Evolutionary conservation across 75 land plant species (phyloP).

Genomic region (Isoetes taiwanensis): DNA sequence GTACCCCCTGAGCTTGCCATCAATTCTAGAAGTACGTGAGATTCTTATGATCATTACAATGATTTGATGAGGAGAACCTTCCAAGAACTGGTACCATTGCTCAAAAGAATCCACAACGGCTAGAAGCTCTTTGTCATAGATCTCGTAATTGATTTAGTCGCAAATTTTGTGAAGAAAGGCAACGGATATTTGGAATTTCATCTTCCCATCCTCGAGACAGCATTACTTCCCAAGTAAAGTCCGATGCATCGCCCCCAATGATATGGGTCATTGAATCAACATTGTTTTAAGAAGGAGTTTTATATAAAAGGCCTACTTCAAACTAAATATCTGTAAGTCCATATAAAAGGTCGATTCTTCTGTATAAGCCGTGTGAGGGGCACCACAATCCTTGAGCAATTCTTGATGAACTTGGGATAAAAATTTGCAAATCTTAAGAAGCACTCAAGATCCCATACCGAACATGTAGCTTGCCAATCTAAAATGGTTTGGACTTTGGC

Average conservation of each 20-base stretch:
- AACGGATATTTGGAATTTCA: slow-evolving; percentile 11
- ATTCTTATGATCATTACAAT: no score
- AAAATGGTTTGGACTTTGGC: slow-evolving; percentile 11
- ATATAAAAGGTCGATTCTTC: slow-evolving; percentile 1
- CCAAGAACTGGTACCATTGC: slow-evolving; percentile 14
- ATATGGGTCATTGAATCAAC: slow-evolving; percentile 1
- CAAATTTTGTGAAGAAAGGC: slow-evolving; percentile 12
- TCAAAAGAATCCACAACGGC: slow-evolving; percentile 7
- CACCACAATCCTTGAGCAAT: slow-evolving; percentile 5
- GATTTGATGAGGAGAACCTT: no score
- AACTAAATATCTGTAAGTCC: background rate
- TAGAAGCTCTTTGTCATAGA: slow-evolving; percentile 10
- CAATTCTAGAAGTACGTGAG: no score
- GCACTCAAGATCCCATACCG: slow-evolving; percentile 10
- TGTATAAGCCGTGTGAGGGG: slow-evolving; percentile 12
- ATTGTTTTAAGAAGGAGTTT: background rate
- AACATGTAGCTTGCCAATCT: slow-evolving; percentile 10
- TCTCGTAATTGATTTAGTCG: slow-evolving; percentile 12
- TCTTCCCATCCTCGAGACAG: slow-evolving; percentile 5
- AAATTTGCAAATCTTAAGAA: slow-evolving; percentile 15
- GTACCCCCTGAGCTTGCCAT: no score
- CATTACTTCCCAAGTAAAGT: slow-evolving; percentile 7
- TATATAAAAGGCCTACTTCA: slow-evolving; percentile 13
- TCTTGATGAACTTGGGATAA: slow-evolving; percentile 10
- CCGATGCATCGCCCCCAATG: slow-evolving; percentile 15